These are phyloP conservation scores for Cytidiella melzeri DNA, from an alignment of 768 basidiomycete genomes.

Conservation along the genomic window DNA sequence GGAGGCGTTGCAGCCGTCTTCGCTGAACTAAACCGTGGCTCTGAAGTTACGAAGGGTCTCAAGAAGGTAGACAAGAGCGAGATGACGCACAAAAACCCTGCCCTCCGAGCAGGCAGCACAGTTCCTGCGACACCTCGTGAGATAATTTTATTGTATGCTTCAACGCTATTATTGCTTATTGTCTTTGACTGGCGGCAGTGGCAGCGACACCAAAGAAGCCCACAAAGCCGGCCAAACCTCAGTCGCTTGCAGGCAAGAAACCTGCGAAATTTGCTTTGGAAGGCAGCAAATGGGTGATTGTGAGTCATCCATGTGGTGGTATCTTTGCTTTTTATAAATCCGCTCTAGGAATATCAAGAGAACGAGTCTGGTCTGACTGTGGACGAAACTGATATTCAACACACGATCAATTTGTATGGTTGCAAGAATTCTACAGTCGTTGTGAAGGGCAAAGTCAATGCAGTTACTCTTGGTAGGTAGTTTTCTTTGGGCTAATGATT, in stretches of 20 bases:
- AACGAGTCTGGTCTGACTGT: constrained; percentile 67
- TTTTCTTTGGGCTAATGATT: background rate
- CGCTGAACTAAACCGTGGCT: constrained; percentile 85
- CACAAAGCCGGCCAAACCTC: constrained; percentile 78
- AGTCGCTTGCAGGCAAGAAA: constrained; percentile 80
- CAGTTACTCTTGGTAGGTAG: constrained; percentile 75
- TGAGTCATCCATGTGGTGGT: constrained; percentile 34
- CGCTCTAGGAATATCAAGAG: constrained; percentile 85
- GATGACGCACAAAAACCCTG: constrained; percentile 99
- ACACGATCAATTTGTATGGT: constrained; percentile 82
- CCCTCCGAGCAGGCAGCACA: constrained; percentile 50
- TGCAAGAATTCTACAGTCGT: constrained; percentile 83
- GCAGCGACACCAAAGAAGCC: constrained; percentile 50
- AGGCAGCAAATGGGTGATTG: constrained; percentile 91
- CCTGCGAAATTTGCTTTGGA: constrained; percentile 86
- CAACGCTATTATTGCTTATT: background rate
- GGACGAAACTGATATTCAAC: constrained; percentile 69
- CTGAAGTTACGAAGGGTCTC: constrained; percentile 82
- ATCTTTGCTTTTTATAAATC: too few relatives aligned
- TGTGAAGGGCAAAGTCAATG: constrained; percentile 93
- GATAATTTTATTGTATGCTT: background rate
- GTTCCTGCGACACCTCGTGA: constrained; percentile 38
- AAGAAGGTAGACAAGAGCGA: constrained; percentile 94
- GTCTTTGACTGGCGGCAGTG: background rate
- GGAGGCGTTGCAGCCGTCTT: constrained; percentile 78